phyloP scores from a whole-genome alignment of 2,329 filamentous ascomycete genomes.

The Apiospora pterosperma region DNA sequence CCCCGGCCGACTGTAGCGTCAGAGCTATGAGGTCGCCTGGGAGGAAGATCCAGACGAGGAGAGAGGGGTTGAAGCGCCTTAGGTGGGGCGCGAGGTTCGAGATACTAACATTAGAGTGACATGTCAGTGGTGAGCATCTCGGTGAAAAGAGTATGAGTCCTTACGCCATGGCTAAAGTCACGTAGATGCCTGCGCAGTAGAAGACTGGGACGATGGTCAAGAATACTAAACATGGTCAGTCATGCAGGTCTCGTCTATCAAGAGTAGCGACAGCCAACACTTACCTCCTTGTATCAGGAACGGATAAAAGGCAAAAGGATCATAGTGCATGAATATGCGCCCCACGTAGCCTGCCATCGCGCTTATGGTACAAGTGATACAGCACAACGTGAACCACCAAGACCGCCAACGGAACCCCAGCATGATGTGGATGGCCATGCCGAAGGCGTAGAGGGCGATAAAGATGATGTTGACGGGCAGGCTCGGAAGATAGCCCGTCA shows the following conservation, averaged over 20 bases:
- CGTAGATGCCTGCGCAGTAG: constrained; percentile 62
- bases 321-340: constrained; percentile 51
- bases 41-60: constrained; percentile 29
- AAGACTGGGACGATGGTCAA: constrained; percentile 55
- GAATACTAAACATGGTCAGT: constrained; percentile 40
- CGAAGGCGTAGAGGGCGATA: constrained; percentile 40
- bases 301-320: constrained; percentile 55
- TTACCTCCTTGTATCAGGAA: constrained; percentile 65
- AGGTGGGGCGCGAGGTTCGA: constrained; percentile 20
- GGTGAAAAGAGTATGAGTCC: constrained; percentile 14
- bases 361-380: constrained; percentile 52
- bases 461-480: constrained; percentile 40
- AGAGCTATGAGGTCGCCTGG: constrained; percentile 41
- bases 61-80: constrained; percentile 21
- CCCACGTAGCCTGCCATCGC: constrained; percentile 63
- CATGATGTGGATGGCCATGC: constrained; percentile 41
- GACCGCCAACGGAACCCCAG: constrained; percentile 45
- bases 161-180: constrained; percentile 49
- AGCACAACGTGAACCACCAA: constrained; percentile 46
- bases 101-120: constrained; percentile 30
- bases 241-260: not conserved
- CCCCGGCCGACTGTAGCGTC: constrained; percentile 40
- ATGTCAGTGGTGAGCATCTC: constrained; percentile 16
- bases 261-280: not conserved
- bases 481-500: constrained; percentile 45